Conservation (phyloP, 2,329 filamentous ascomycete species). For the Teratosphaeriaceae sp. region DNA sequence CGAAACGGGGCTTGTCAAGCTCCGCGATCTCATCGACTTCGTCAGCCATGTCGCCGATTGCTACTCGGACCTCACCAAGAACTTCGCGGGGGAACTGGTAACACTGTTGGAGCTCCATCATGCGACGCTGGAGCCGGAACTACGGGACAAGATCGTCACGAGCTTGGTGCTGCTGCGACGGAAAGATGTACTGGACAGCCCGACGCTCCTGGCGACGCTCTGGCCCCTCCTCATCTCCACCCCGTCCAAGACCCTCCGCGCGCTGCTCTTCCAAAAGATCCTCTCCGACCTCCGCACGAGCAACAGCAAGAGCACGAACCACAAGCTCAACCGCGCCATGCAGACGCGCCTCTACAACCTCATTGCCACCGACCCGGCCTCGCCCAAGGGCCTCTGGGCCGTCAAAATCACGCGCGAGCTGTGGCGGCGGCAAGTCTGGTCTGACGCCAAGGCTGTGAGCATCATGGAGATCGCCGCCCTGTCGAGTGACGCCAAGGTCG, state of each 20-base stretch:
- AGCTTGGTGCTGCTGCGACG: slow-evolving; percentile 80
- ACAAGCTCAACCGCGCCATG: slow-evolving; percentile 85
- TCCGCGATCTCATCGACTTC: slow-evolving; percentile 88
- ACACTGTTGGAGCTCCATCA: slow-evolving; percentile 77
- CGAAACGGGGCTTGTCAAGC: slow-evolving; percentile 70
- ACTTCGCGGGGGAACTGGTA: slow-evolving; percentile 75
- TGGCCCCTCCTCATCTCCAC: slow-evolving; percentile 92
- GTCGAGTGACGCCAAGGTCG: slow-evolving; percentile 87
- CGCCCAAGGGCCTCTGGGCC: slow-evolving; percentile 86
- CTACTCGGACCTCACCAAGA: slow-evolving; percentile 72
- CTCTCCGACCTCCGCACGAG: slow-evolving; percentile 81
- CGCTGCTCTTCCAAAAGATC: slow-evolving; percentile 83
- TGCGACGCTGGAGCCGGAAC: slow-evolving; percentile 69
- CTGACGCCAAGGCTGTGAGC: slow-evolving; percentile 88
- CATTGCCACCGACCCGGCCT: slow-evolving; percentile 75
- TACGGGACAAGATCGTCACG: slow-evolving; percentile 90
- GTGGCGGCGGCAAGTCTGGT: slow-evolving; percentile 96
- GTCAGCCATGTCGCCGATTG: slow-evolving; percentile 90
- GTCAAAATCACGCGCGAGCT: slow-evolving; percentile 92
- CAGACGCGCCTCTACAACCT: slow-evolving; percentile 92
- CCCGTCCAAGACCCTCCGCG: slow-evolving; percentile 79
- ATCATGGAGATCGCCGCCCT: slow-evolving; percentile 94
- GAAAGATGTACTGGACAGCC: slow-evolving; percentile 87
- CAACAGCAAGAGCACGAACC: slow-evolving; percentile 82
- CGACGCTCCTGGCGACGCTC: slow-evolving; percentile 76